Evolutionary conservation across 805 yeast genomes (phyloP), one percentile per base, ranked within the genome.

Genomic region (Yamadazyma philogaea): DNA sequence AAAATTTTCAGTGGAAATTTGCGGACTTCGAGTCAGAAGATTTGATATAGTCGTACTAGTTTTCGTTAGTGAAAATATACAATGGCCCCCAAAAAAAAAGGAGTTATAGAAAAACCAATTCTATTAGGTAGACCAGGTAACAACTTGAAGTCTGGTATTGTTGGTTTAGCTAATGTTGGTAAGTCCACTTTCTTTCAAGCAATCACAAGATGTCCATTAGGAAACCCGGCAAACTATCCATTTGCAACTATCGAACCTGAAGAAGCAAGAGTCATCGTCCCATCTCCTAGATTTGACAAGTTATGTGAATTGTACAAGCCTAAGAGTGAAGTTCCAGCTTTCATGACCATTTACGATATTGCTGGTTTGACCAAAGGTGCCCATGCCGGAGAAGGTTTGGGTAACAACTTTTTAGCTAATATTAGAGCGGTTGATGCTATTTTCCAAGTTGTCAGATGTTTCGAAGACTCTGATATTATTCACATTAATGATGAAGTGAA

Each of bases 301-400:
- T 76, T 93, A 40, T 76, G 78, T 56, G 78, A 78, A 39, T 68
- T 84, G 57, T 93, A 88, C 76, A 76, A 78, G 46, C 91, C 97
- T 47, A 85, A 87, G 57, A 78, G 85, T 55, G 81, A 81, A 61
- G 89, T 91, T 46, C 97, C 97, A 46, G 96, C 98, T 14, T 83
- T 77, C 61, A 81, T 91, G 66, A 91, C 97, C 45, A 81, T 93
- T 45, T 89, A 87, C 60, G 99, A 93, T 72, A 93, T 93, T 68
- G 99, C 99, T 46, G 99, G 99, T 66, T 77, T 93, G 63, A 91
- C 98, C 52, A 87, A 87, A 70, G 97, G 96, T 70, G 97, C 98
- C 30, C 81, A 88, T 47, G 84, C 86, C 42, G 98, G 98, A 66
- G 97, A 89, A 70, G 99, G 99, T 64, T 80, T 93, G 53, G 99